These are phyloP conservation scores for Saccharomyces hybrid DNA, from an alignment of 1,139 yeast species.

Conservation along the genomic window DNA sequence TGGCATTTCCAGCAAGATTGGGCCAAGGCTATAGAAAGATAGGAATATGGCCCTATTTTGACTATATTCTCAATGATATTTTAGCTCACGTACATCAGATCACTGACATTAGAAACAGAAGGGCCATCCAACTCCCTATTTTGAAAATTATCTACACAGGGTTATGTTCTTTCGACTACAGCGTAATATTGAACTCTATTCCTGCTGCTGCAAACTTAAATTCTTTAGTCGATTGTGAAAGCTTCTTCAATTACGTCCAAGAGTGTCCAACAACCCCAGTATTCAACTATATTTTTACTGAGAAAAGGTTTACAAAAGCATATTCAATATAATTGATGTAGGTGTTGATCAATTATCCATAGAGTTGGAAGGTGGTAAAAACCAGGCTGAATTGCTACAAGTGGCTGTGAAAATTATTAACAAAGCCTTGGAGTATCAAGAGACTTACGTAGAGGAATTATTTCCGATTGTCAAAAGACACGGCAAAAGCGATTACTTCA, in stretches of 20 bases:
- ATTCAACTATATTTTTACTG: conserved; percentile 55
- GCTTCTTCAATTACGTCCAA: conserved; percentile 37
- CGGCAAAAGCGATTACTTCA: conserved; percentile 31
- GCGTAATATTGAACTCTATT: conserved; percentile 44
- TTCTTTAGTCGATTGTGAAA: conserved; percentile 38
- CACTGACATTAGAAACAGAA: conserved; percentile 34
- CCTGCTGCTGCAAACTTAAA: conserved; percentile 47
- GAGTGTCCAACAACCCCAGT: conserved; percentile 66
- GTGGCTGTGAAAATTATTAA: conserved; percentile 41
- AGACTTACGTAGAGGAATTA: conserved; percentile 44
- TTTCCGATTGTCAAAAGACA: conserved; percentile 37
- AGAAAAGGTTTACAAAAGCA: conserved; percentile 46
- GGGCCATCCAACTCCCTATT: conserved; percentile 47
- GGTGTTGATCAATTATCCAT: conserved; percentile 49
- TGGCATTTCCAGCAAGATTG: conserved; percentile 55
- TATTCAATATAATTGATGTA: conserved; percentile 47
- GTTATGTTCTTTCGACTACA: conserved; percentile 57
- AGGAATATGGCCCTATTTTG: conserved; percentile 79
- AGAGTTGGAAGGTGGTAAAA: conserved; percentile 35
- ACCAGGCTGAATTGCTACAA: conserved; percentile 33
- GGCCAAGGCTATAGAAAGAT: conserved; percentile 55
- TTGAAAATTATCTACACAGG: conserved; percentile 47
- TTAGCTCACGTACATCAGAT: conserved; percentile 40
- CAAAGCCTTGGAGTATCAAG: conserved; percentile 49
- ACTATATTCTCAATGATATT: conserved; percentile 59